Evolutionary conservation across 176 grass and related monocot genomes (phyloP).

Genomic region (Tuctoria greenei): DNA sequence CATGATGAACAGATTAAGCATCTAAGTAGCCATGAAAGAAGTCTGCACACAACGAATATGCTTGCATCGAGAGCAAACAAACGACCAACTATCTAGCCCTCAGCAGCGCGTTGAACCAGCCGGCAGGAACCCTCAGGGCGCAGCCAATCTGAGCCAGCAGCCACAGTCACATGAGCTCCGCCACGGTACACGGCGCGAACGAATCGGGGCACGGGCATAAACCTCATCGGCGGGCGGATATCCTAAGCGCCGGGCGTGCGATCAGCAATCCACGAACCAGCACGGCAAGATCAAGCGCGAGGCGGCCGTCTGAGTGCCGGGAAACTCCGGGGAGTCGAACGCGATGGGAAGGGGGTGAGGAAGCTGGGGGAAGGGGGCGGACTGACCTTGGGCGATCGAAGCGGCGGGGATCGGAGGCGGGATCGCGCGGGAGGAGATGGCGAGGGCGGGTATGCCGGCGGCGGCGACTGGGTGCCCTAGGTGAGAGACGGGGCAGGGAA

Average conservation of each 20-base stretch:
- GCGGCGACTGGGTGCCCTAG: constrained; percentile 41
- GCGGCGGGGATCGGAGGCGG: neutral
- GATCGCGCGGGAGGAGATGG: neutral
- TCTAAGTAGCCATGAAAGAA: neutral
- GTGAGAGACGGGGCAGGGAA: neutral
- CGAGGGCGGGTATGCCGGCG: neutral
- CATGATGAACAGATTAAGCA: no score
- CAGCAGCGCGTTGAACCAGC: neutral
- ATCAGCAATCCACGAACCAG: neutral
- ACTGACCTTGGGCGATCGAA: constrained; percentile 35
- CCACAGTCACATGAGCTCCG: neutral
- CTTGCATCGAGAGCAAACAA: neutral
- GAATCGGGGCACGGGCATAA: neutral
- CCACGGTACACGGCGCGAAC: neutral
- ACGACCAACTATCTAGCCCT: neutral
- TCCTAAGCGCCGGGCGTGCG: neutral
- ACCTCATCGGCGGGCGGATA: neutral
- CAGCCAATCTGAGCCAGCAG: neutral
- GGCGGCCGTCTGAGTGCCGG: neutral
- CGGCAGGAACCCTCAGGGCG: neutral
- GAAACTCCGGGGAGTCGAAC: neutral
- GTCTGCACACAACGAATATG: neutral
- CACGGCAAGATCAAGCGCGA: neutral
- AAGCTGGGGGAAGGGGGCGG: neutral
- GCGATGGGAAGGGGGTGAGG: neutral